These are phyloP conservation scores for Adenanthera pavonina DNA, from an alignment of 306 rosid species.

Conservation along the genomic window DNA sequence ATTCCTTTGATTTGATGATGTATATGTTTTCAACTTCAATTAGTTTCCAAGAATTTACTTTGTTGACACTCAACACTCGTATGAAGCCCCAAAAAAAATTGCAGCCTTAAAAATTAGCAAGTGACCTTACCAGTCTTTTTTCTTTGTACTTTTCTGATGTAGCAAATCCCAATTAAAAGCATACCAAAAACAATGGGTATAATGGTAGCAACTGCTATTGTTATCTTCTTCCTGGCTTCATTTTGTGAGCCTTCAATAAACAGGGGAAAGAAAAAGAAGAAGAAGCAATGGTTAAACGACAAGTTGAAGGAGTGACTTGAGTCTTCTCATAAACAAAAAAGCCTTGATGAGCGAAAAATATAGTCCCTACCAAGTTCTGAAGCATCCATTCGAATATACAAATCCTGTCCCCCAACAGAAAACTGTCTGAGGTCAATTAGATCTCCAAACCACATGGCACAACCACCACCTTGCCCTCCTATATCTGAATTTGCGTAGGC, in stretches of 20 bases:
- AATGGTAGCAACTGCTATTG: background rate
- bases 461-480: conserved; percentile 64
- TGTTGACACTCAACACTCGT: background rate
- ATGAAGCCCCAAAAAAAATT: background rate
- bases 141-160: background rate
- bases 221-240: background rate
- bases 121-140: conserved; percentile 3
- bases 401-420: conserved; percentile 54
- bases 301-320: conserved; percentile 2
- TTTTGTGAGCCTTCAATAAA: background rate
- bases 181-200: background rate
- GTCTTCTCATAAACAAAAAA: background rate
- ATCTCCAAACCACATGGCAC: conserved; percentile 74
- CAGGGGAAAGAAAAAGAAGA: background rate
- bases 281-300: background rate
- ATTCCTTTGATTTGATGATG: background rate
- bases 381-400: conserved; percentile 41
- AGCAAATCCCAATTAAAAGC: background rate
- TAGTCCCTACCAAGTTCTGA: conserved; percentile 51
- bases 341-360: background rate
- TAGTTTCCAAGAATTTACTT: conserved; percentile 5
- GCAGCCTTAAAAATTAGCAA: background rate
- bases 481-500: conserved; percentile 65
- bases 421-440: conserved; percentile 52
- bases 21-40: background rate